Percentiles rank a stretch among this genome's conserved stretches.
These are phyloP conservation scores for Mariannaea elegans DNA, from an alignment of 2,329 filamentous ascomycete genomes.

Conservation along the genomic window DNA sequence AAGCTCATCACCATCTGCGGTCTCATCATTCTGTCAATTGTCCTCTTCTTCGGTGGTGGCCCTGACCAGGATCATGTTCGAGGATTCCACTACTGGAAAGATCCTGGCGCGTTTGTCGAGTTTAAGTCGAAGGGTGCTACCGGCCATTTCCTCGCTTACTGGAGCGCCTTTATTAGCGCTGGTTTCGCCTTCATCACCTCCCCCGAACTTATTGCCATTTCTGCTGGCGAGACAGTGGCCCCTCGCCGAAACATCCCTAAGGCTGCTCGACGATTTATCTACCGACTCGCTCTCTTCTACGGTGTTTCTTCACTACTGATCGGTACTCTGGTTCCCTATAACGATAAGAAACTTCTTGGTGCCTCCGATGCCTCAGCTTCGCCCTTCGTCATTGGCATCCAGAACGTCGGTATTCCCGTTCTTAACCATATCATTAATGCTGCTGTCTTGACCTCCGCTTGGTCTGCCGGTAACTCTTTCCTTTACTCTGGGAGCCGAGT, in stretches of 20 bases:
- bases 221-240: constrained; percentile 71
- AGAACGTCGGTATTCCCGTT: constrained; percentile 69
- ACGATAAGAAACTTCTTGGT: constrained; percentile 68
- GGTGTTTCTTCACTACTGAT: constrained; percentile 69
- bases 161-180: constrained; percentile 64
- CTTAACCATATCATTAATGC: constrained; percentile 75
- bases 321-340: constrained; percentile 70
- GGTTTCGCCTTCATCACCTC: constrained; percentile 70
- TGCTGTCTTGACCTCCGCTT: constrained; percentile 73
- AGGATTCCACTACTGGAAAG: constrained; percentile 51
- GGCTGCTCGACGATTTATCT: constrained; percentile 69
- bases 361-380: constrained; percentile 67
- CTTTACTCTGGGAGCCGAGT: constrained; percentile 75
- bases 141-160: constrained; percentile 67
- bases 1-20: constrained; percentile 68
- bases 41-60: constrained; percentile 63
- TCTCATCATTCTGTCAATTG: constrained; percentile 58
- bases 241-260: constrained; percentile 73
- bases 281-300: constrained; percentile 71
- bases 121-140: constrained; percentile 57
- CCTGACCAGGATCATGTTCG: constrained; percentile 57
- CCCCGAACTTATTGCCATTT: constrained; percentile 70
- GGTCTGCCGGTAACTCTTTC: constrained; percentile 68
- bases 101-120: constrained; percentile 57
- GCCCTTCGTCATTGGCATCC: constrained; percentile 74